phyloP scores from a whole-genome alignment of 208 protist genomes.

The Plasmodiophora brassicae region DNA sequence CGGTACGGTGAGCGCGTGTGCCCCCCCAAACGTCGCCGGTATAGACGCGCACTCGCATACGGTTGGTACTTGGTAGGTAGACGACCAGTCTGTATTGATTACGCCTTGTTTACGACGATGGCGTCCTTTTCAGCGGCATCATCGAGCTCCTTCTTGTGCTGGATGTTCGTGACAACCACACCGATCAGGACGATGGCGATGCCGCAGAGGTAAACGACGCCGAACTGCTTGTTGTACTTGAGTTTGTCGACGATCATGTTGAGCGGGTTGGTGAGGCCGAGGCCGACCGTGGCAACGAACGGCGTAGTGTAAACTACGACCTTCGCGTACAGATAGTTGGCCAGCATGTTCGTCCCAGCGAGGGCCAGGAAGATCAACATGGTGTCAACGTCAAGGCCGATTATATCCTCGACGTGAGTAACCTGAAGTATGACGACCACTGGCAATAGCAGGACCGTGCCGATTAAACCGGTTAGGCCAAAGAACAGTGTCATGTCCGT shows the following conservation, averaged over 20 bases:
- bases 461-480: not conserved
- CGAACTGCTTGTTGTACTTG: too few relatives aligned
- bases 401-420: not conserved
- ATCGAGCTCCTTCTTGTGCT: not conserved
- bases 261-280: not conserved
- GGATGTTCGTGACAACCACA: not conserved
- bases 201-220: not conserved
- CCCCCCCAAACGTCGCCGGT: too few relatives aligned
- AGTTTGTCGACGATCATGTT: not conserved
- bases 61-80: too few relatives aligned
- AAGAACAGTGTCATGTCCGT: constrained; percentile 23
- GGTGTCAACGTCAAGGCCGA: not conserved
- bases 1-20: too few relatives aligned
- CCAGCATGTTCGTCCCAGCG: not conserved
- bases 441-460: not conserved
- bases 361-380: not conserved
- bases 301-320: not conserved
- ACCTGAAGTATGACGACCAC: not conserved
- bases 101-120: too few relatives aligned
- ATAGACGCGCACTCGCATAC: too few relatives aligned
- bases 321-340: not conserved
- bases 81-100: too few relatives aligned
- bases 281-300: not conserved
- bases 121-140: too few relatives aligned
- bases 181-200: not conserved